Evolutionary conservation across 805 yeast genomes (phyloP), one percentile per base, ranked within the genome.

Genomic region (Myxozyma vanderwaltii): DNA sequence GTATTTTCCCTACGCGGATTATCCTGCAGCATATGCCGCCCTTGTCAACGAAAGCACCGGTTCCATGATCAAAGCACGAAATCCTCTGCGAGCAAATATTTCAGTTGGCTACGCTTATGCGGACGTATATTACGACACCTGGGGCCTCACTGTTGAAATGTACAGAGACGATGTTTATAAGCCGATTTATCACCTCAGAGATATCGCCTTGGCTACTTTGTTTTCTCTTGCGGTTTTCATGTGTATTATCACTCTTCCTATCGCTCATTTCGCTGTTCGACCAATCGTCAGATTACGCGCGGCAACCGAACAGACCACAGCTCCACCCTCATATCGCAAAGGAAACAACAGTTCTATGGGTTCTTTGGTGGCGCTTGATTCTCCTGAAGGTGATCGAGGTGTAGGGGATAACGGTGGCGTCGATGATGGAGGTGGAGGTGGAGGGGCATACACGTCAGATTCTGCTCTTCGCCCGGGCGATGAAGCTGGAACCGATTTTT

Each of bases 111-210:
- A 74, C 66, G 74, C 83, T 0, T 75, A 78, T 0, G 80, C 81
- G 13, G 71, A 77, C 27, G 74, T 81, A 46, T 56, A 66, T 1
- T 72, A 79, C 45, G 78, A 76, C 0, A 76, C 75, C 12, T 91
- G 97, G 97, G 81, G 83, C n/a, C 85, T 91, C 1, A 73, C 85
- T 0, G 82, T 91, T 3, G 86, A 86, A 64, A 95, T 89, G 69
- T 74, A 79, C 1, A 79, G 82, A 61, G 63, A 76, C 1, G 79
- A 73, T 1, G 89, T 90, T 70, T 75, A 82, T 70, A 81, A 77
- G 2, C 94, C 96, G 0, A 79, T 86, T 4, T 74, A 78, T 23
- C 81, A 79, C 63, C 73, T 91, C 41, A 79, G 85, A 1, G 82
- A 82, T 63, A 86, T 91, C 51, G 86, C 89, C 59, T 79, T 85